phyloP scores from a whole-genome alignment of 2,329 filamentous ascomycete species.

The Monilinia vaccinii-corymbosi region DNA sequence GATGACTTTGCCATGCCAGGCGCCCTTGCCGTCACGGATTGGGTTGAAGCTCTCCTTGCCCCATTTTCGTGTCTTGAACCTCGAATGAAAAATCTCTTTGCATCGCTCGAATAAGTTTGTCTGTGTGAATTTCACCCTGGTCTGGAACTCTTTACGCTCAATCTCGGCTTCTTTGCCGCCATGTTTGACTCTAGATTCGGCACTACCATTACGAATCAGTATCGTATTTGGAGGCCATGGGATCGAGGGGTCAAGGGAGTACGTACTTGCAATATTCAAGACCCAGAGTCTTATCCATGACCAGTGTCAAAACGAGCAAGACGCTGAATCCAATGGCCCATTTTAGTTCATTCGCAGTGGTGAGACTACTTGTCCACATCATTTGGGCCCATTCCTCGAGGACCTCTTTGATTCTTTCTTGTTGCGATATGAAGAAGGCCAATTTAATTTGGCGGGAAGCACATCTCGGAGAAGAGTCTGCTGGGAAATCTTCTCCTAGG shows the following conservation, averaged over 20 bases:
- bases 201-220: conserved; percentile 20
- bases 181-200: conserved; percentile 18
- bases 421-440: conserved; percentile 25
- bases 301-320: conserved; percentile 24
- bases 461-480: conserved; percentile 22
- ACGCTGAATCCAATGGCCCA: conserved; percentile 28
- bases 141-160: conserved; percentile 19
- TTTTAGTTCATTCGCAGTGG: conserved; percentile 23
- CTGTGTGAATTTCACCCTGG: conserved; percentile 23
- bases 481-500: conserved; percentile 19
- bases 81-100: conserved; percentile 29
- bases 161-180: conserved; percentile 15
- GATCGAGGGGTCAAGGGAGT: not conserved
- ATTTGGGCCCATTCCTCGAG: conserved; percentile 26
- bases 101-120: conserved; percentile 27
- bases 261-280: conserved; percentile 13
- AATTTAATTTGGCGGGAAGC: conserved; percentile 28
- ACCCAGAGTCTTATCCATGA: conserved; percentile 25
- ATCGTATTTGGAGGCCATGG: conserved; percentile 18
- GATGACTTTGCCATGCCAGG: conserved; percentile 21
- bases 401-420: conserved; percentile 22
- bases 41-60: conserved; percentile 29
- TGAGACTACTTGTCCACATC: conserved; percentile 27
- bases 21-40: conserved; percentile 25
- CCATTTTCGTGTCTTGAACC: conserved; percentile 28